Evolutionary conservation across 176 grass and related monocot species (phyloP).

Genomic region (Lolium rigidum): DNA sequence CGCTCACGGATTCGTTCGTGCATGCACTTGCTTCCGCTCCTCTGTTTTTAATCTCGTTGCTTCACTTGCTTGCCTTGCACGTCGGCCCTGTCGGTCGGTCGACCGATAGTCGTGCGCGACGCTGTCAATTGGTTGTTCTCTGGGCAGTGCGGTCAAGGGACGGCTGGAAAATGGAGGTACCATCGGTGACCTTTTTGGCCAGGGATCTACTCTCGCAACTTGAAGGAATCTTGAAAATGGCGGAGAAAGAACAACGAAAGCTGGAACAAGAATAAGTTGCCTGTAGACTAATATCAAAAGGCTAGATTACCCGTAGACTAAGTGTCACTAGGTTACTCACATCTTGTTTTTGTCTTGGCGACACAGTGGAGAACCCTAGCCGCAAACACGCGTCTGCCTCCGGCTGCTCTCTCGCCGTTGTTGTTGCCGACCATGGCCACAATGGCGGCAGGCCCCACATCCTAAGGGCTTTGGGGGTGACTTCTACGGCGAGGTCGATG

Average conservation of each 20-base stretch:
- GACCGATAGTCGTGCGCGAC: neutral
- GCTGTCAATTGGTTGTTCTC: neutral
- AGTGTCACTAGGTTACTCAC: too few relatives aligned
- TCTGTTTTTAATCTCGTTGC: neutral
- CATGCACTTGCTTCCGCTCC: neutral
- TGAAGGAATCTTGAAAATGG: neutral
- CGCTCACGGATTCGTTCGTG: neutral
- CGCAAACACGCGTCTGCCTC: too few relatives aligned
- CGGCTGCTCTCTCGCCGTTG: too few relatives aligned
- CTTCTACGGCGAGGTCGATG: too few relatives aligned
- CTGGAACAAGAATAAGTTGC: neutral
- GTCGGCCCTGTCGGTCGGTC: neutral
- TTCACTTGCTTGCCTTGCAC: neutral
- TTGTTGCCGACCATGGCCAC: too few relatives aligned
- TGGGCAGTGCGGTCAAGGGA: slow-evolving; percentile 17
- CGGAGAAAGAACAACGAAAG: neutral
- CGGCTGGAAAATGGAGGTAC: slow-evolving; percentile 29
- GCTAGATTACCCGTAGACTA: too few relatives aligned
- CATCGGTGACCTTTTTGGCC: neutral
- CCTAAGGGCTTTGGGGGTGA: too few relatives aligned
- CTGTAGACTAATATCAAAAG: neutral
- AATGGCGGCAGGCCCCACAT: too few relatives aligned
- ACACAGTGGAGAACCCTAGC: too few relatives aligned
- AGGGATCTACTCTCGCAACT: neutral
- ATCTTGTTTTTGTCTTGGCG: too few relatives aligned